phyloP scores from a whole-genome alignment of 306 rosid species.

The Trifolium fragiferum region DNA sequence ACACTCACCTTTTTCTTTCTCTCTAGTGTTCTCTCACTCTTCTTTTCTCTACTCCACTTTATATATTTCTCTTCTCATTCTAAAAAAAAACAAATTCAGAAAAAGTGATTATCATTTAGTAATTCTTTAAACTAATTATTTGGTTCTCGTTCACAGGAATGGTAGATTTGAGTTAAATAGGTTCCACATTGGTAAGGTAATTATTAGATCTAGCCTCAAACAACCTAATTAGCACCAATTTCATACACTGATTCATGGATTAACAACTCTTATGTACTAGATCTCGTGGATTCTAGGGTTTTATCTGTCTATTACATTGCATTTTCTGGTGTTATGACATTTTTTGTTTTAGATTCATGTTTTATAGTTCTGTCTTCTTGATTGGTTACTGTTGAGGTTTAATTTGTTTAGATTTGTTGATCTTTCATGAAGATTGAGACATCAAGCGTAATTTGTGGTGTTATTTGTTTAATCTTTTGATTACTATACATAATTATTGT shows the following conservation, averaged over 20 bases:
- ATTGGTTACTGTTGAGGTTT: background rate
- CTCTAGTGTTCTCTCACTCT: background rate
- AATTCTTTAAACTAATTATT: conserved; percentile 43
- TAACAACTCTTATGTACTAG: conserved; percentile 34
- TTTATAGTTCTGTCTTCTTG: conserved; percentile 27
- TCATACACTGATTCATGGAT: conserved; percentile 29
- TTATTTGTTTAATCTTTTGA: conserved; percentile 25
- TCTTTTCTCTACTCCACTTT: conserved; percentile 34
- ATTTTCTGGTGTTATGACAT: conserved; percentile 7
- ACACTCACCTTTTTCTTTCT: conserved; percentile 35
- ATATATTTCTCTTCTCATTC: conserved; percentile 20
- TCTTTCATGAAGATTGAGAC: background rate
- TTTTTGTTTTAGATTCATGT: conserved; percentile 3
- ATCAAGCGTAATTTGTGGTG: conserved; percentile 15
- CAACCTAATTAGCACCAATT: conserved; percentile 25
- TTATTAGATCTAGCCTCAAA: conserved; percentile 64
- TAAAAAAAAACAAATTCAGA: background rate
- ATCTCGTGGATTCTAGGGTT: conserved; percentile 53
- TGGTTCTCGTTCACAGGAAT: conserved; percentile 55
- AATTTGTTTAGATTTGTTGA: conserved; percentile 33
- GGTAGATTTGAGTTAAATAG: conserved; percentile 60
- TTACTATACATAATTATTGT: conserved; percentile 33
- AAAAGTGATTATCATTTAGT: conserved; percentile 1
- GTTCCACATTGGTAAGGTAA: conserved; percentile 59
- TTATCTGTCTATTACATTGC: conserved; percentile 1